Percentiles rank a stretch among this genome's conserved stretches.
Conservation (phyloP, 2,329 filamentous ascomycete species). For the Lasiodiplodia hormozganensis region DNA sequence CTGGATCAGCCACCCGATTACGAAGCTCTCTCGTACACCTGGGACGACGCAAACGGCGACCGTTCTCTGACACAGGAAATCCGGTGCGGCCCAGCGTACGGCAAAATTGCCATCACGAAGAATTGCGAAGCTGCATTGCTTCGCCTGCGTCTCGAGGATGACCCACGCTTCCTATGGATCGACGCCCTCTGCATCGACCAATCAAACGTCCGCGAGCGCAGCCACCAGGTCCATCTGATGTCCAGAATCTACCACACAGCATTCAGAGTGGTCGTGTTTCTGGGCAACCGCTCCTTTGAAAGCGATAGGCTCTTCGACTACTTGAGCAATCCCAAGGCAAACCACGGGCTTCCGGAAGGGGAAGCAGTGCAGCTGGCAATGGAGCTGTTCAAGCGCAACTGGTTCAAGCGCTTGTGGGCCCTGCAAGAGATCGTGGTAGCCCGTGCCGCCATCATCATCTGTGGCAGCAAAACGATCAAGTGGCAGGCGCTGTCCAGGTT, state of each 20-base stretch:
- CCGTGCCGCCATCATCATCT: neutral
- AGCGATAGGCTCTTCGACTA: neutral
- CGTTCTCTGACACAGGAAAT: constrained; percentile 14
- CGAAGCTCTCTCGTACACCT: constrained; percentile 37
- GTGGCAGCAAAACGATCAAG: neutral
- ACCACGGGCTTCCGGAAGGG: neutral
- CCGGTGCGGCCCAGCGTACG: neutral
- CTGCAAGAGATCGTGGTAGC: neutral
- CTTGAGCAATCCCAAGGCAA: neutral
- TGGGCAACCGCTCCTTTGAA: neutral
- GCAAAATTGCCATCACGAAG: constrained; percentile 24
- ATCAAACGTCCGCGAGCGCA: neutral
- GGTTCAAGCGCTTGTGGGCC: neutral
- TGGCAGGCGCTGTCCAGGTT: neutral
- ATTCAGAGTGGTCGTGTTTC: neutral
- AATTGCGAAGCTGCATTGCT: constrained; percentile 32
- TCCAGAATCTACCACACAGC: neutral
- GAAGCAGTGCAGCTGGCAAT: neutral
- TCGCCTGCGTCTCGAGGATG: neutral
- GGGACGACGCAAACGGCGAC: constrained; percentile 31
- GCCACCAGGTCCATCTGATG: neutral
- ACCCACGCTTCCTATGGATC: neutral
- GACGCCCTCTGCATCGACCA: neutral
- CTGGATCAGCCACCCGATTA: constrained; percentile 33
- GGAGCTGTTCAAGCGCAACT: neutral